Evolutionary conservation across 164 flowering plant genomes (phyloP).

Genomic region (Berberis thunbergii): DNA sequence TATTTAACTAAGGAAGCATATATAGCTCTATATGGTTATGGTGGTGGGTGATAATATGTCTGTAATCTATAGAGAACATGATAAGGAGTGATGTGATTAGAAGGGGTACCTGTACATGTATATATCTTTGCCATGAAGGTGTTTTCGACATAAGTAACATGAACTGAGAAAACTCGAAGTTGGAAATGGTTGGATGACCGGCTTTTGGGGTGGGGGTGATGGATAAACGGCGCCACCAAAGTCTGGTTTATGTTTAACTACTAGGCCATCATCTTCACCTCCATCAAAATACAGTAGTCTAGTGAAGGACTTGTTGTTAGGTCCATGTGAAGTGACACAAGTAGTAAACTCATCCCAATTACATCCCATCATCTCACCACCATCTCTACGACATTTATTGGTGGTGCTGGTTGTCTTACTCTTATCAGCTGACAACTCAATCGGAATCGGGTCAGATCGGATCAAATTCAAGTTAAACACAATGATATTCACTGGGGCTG

Average conservation of each 20-base stretch:
- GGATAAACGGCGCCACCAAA: constrained; percentile 13
- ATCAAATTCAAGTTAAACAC: constrained; percentile 15
- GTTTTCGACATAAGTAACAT: constrained; percentile 51
- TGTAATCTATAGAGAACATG: not conserved
- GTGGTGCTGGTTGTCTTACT: not conserved
- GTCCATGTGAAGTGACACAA: too few relatives aligned
- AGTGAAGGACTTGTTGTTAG: too few relatives aligned
- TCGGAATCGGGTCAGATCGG: constrained; percentile 37
- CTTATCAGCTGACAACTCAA: constrained; percentile 20
- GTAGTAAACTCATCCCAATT: too few relatives aligned
- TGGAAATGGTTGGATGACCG: constrained; percentile 13
- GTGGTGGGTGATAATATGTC: too few relatives aligned
- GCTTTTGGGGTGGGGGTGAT: constrained; percentile 16
- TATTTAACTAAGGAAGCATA: too few relatives aligned
- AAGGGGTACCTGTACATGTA: constrained; percentile 70
- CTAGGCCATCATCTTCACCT: too few relatives aligned
- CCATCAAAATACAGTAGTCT: too few relatives aligned
- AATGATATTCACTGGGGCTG: constrained; percentile 16
- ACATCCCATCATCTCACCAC: not conserved
- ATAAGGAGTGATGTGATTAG: not conserved
- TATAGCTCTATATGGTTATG: too few relatives aligned
- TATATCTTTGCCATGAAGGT: constrained; percentile 61
- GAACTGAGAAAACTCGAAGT: constrained; percentile 49
- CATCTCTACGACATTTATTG: not conserved
- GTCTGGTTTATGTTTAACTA: too few relatives aligned